phyloP scores from a whole-genome alignment of 306 rosid genomes.

The Morella rubra region DNA sequence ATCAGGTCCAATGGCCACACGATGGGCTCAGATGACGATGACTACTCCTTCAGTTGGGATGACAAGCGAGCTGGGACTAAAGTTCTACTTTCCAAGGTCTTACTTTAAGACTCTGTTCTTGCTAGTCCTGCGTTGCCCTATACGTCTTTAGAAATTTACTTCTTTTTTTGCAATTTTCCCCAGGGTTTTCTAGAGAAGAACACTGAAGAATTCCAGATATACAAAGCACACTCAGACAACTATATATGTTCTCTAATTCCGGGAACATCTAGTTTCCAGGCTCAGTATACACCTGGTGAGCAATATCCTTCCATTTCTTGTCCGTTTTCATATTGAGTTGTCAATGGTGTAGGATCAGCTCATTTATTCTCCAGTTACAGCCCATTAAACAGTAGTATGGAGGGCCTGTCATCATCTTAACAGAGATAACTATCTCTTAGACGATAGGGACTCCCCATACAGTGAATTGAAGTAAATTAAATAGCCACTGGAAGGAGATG shows the following conservation, averaged over 20 bases:
- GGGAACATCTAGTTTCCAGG: slow-evolving; percentile 62
- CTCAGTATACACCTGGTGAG: slow-evolving; percentile 79
- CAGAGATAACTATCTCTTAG: neutral
- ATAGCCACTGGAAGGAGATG: neutral
- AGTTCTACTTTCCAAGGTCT: slow-evolving; percentile 78
- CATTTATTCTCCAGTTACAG: neutral
- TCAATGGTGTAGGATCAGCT: neutral
- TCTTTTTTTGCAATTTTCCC: slow-evolving; percentile 2
- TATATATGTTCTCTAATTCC: slow-evolving; percentile 75
- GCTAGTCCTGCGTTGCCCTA: neutral
- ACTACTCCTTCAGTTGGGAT: slow-evolving; percentile 82
- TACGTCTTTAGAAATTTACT: too few relatives aligned
- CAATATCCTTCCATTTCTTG: neutral
- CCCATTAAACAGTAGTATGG: neutral
- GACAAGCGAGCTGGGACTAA: slow-evolving; percentile 87
- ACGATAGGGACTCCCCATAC: neutral
- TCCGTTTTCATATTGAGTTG: neutral
- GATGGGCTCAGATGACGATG: slow-evolving; percentile 79
- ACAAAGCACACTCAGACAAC: slow-evolving; percentile 76
- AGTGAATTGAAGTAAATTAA: slow-evolving; percentile 1
- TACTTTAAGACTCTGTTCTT: neutral
- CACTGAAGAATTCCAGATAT: slow-evolving; percentile 52
- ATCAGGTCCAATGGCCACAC: slow-evolving; percentile 76
- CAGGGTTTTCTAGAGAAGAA: slow-evolving; percentile 65
- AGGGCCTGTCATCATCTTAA: slow-evolving; percentile 1